Evolutionary conservation across 2,329 filamentous ascomycete species (phyloP).

Genomic region (Ascochyta viciae-villosae): DNA sequence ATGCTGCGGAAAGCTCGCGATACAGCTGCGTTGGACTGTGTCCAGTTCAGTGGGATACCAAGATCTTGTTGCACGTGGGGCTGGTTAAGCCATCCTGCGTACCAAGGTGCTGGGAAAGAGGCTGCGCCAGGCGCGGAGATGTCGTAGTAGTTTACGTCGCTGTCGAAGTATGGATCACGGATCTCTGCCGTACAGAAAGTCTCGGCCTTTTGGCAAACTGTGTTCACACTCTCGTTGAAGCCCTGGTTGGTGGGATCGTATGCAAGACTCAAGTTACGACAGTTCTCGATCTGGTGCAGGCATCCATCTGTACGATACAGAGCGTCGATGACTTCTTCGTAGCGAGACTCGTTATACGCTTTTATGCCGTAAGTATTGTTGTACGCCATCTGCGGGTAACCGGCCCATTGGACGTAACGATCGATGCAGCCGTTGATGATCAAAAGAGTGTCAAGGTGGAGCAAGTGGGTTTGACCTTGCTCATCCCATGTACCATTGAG

Average conservation of each 20-base stretch:
- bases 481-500: slow-evolving; percentile 23
- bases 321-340: slow-evolving; percentile 54
- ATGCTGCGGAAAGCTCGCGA: slow-evolving; percentile 55
- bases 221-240: slow-evolving; percentile 48
- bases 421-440: slow-evolving; percentile 66
- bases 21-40: slow-evolving; percentile 52
- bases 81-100: slow-evolving; percentile 64
- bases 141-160: slow-evolving; percentile 64
- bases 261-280: slow-evolving; percentile 55
- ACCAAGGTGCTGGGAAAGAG: slow-evolving; percentile 50
- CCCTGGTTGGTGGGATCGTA: slow-evolving; percentile 59
- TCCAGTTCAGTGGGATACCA: slow-evolving; percentile 67
- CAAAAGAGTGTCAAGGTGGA: slow-evolving; percentile 59
- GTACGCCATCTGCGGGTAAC: slow-evolving; percentile 59
- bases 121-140: slow-evolving; percentile 60
- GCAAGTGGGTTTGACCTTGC: slow-evolving; percentile 44
- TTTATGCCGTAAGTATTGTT: slow-evolving; percentile 67
- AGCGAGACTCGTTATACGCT: slow-evolving; percentile 57
- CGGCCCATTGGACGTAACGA: slow-evolving; percentile 55
- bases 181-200: slow-evolving; percentile 55
- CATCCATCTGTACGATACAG: slow-evolving; percentile 59
- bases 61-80: slow-evolving; percentile 61
- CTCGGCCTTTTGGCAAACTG: slow-evolving; percentile 54
- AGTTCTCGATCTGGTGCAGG: slow-evolving; percentile 61
- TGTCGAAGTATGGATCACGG: slow-evolving; percentile 54